A percentile compares a stretch with the other conserved stretches of the same genome.
Conservation (phyloP, 1,139 yeast genomes). For the Kazachstania sp. region DNA sequence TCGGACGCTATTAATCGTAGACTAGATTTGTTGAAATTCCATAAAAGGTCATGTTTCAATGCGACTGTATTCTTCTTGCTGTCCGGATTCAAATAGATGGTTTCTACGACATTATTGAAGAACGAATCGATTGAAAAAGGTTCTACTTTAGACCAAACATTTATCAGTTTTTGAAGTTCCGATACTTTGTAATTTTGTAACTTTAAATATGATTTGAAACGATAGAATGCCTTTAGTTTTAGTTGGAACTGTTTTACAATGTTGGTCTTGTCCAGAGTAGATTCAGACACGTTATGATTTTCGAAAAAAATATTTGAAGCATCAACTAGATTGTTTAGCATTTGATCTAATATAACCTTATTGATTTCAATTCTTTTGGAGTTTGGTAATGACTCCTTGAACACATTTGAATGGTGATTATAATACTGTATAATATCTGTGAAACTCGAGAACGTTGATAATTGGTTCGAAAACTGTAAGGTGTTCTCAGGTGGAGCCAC, state of each 20-base stretch:
- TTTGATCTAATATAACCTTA: slow-evolving; percentile 20
- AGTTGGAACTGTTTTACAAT: slow-evolving; percentile 7
- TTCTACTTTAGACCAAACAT: slow-evolving; percentile 19
- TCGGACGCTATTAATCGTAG: slow-evolving; percentile 12
- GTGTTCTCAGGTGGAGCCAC: slow-evolving; percentile 19
- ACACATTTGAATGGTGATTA: slow-evolving; percentile 9
- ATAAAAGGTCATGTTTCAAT: slow-evolving; percentile 16
- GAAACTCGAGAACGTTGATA: slow-evolving; percentile 20
- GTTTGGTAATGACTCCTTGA: neutral
- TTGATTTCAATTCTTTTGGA: slow-evolving; percentile 3
- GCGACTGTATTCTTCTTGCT: slow-evolving; percentile 2
- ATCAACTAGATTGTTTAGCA: slow-evolving; percentile 25
- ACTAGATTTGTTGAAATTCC: slow-evolving; percentile 15
- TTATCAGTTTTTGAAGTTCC: slow-evolving; percentile 18
- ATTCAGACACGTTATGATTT: slow-evolving; percentile 4
- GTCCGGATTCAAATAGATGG: slow-evolving; percentile 20
- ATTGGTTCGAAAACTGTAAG: slow-evolving; percentile 26
- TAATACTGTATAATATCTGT: slow-evolving; percentile 18
- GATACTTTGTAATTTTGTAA: slow-evolving; percentile 13
- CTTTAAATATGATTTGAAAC: slow-evolving; percentile 22
- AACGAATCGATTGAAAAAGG: slow-evolving; percentile 19
- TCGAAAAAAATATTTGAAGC: slow-evolving; percentile 14
- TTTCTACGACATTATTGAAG: slow-evolving; percentile 28
- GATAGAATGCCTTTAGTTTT: slow-evolving; percentile 21
- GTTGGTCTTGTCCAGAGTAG: slow-evolving; percentile 4